Evolutionary conservation across 78 protist genomes (phyloP), one percentile per base, ranked within the genome.

Genomic region (Trichosphaerium sp.): DNA sequence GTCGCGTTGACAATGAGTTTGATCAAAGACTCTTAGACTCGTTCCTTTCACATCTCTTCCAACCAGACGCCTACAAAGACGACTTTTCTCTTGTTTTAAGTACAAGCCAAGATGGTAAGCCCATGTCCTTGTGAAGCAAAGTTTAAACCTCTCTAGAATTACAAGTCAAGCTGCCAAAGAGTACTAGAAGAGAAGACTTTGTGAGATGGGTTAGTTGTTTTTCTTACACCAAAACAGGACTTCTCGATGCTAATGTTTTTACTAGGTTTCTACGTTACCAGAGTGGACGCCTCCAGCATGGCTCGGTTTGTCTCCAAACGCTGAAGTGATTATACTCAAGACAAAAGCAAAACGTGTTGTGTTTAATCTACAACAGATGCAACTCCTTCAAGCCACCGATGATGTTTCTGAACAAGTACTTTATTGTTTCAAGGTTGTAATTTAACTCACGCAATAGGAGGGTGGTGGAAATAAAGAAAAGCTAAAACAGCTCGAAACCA

Each of bases 1-100:
- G 97, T 25, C 63, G 92, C 38, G 56, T 95, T 21, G 97, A 95
- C 78, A 93, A 93, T 82, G 94, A 82, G 49, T 86, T 84, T 61
- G 99, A 95, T 69, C 73, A 58, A 65, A 79, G 73, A 37, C 67
- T 84, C 14, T 75, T 95, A 18, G 59, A 51, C 11, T 31, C 90
- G 23, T 73, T 95, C 84, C 69, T 91, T 21, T 59, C 37, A 32
- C 58, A 28, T n/a, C 47, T 91, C 28, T 80, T 95, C 60, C 35
- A 80, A 3, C 74, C 84, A 14, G 26, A 32, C 10, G 44, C 67
- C 6, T 90, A 63, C 76, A 49, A 82, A 35, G 68, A 21, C 5
- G 74, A 71, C 5, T 78, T 66, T 54, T 44, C 60, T 31, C 74
- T 80, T 12, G 81, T 74, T 6, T 38, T 47, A 21, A 47, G 21